phyloP scores from a whole-genome alignment of 179 eudicot genomes.

The Spergularia azorica region DNA sequence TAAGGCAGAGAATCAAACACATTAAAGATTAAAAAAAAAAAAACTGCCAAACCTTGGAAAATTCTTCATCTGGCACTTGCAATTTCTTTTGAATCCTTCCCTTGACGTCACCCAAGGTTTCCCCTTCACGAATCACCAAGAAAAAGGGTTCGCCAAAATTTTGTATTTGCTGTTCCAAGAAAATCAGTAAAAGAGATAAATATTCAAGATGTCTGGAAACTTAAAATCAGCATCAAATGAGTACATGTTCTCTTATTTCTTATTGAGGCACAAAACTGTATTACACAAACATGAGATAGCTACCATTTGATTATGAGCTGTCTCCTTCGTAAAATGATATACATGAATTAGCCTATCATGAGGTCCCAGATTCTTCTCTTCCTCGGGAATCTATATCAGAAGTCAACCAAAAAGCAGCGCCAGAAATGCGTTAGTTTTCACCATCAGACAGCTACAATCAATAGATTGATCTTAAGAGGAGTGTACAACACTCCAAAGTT shows the following conservation, averaged over 20 bases:
- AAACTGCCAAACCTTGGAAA: conserved; percentile 54
- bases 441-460: neutral
- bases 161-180: conserved; percentile 54
- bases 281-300: conserved; percentile 5
- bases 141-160: conserved; percentile 89
- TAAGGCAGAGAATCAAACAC: neutral
- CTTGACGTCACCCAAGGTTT: conserved; percentile 75
- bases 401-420: neutral
- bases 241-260: neutral
- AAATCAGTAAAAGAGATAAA: neutral
- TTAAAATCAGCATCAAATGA: neutral
- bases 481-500: neutral
- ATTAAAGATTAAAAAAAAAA: neutral
- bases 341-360: conserved; percentile 71
- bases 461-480: conserved; percentile 7
- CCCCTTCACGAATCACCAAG: conserved; percentile 76
- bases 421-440: neutral
- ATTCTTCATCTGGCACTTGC: conserved; percentile 84
- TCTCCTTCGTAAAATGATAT: conserved; percentile 69
- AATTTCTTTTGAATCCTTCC: conserved; percentile 70
- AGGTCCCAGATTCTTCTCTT: conserved; percentile 74
- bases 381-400: conserved; percentile 65
- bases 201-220: neutral
- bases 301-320: conserved; percentile 71
- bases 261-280: conserved; percentile 3